Evolutionary conservation across 768 basidiomycete species (phyloP).

Genomic region (Leccinum obscurum): DNA sequence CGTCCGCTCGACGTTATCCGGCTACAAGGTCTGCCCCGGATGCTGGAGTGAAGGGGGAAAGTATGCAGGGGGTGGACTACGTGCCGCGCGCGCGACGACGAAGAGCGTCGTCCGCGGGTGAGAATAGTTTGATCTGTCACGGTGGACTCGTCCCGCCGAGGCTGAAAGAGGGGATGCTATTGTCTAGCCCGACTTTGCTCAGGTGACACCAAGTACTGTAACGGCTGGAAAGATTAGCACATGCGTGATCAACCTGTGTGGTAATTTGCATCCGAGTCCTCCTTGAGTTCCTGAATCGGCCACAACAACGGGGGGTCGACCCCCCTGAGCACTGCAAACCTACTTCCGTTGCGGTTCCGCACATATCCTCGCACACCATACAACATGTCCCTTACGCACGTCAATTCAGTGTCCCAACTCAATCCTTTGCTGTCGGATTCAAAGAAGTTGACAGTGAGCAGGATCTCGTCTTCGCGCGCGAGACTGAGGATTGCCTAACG

Average conservation of each 20-base stretch:
- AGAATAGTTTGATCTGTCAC: constrained; percentile 25
- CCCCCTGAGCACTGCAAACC: no score
- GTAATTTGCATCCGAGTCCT: no score
- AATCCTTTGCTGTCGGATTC: constrained; percentile 57
- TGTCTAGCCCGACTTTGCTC: not conserved
- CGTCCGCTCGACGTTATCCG: constrained; percentile 10
- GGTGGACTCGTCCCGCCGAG: constrained; percentile 1
- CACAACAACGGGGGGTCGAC: no score
- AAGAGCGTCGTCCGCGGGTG: constrained; percentile 50
- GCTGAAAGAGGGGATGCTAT: not conserved
- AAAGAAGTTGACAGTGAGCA: constrained; percentile 62
- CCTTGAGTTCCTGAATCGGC: no score
- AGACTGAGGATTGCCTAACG: constrained; percentile 1
- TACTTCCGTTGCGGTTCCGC: no score
- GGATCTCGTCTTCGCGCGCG: not conserved
- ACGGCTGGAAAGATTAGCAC: not conserved
- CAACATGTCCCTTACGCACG: constrained; percentile 59
- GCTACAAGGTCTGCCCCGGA: constrained; percentile 15
- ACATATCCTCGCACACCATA: not conserved
- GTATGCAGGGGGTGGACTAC: constrained; percentile 6
- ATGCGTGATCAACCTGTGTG: not conserved
- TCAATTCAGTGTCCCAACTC: constrained; percentile 64
- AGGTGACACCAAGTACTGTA: constrained; percentile 2
- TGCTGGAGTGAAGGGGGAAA: not conserved
- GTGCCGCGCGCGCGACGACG: constrained; percentile 33